A percentile compares a stretch with the other conserved stretches of the same genome.
Conservation (phyloP, 2,329 filamentous ascomycete genomes). For the Parafenestella ontariensis region DNA sequence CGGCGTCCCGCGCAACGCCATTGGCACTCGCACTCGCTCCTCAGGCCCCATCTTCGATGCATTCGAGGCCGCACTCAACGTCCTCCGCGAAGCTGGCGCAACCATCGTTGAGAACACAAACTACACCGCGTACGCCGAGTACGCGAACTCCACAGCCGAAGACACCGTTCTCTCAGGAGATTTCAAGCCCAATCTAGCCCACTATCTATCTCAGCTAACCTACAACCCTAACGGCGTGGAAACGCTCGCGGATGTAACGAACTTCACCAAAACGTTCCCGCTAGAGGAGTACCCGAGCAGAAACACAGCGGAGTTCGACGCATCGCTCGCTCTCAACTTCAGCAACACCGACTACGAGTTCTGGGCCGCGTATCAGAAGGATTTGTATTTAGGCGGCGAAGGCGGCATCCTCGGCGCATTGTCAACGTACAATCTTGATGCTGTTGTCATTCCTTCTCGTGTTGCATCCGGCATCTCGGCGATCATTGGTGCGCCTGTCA, state of each 20-base stretch:
- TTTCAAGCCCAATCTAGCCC: constrained; percentile 63
- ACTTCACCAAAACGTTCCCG: constrained; percentile 62
- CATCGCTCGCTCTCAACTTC: constrained; percentile 59
- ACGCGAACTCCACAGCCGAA: constrained; percentile 50
- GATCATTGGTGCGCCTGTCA: constrained; percentile 65
- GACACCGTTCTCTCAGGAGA: constrained; percentile 63
- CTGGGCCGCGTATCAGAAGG: constrained; percentile 63
- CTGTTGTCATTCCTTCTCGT: constrained; percentile 66
- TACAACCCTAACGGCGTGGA: constrained; percentile 65
- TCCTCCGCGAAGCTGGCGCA: constrained; percentile 64
- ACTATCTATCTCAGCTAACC: constrained; percentile 64
- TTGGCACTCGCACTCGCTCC: constrained; percentile 49
- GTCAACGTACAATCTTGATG: constrained; percentile 63
- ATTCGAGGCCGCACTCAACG: constrained; percentile 63
- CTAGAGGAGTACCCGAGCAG: constrained; percentile 67
- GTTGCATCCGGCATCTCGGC: constrained; percentile 59
- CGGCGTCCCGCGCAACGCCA: constrained; percentile 68
- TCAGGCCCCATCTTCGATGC: constrained; percentile 55
- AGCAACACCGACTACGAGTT: constrained; percentile 65
- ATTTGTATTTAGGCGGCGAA: constrained; percentile 62
- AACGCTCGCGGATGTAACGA: constrained; percentile 58
- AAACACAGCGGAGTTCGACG: constrained; percentile 66
- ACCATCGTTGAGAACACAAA: constrained; percentile 66
- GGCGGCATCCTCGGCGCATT: constrained; percentile 69
- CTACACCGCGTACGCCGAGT: constrained; percentile 61